Percentiles rank a stretch among this genome's conserved stretches.
phyloP scores from a whole-genome alignment of 208 protist genomes.

The Trichomonas gallinae region DNA sequence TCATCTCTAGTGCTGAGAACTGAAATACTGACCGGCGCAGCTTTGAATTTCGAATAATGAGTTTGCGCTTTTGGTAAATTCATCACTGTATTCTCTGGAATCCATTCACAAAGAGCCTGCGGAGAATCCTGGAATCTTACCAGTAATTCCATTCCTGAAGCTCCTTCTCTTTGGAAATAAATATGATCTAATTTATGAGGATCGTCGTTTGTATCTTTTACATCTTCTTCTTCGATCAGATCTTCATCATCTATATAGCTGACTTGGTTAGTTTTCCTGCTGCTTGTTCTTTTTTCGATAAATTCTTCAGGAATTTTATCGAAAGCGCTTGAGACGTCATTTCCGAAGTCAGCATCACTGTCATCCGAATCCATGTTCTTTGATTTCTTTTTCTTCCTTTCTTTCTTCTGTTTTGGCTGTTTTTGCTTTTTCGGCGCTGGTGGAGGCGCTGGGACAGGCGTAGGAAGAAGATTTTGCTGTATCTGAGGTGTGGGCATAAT shows the following conservation, averaged over 20 bases:
- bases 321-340: background rate
- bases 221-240: background rate
- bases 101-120: background rate
- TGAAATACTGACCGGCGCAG: background rate
- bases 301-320: slow-evolving; percentile 1
- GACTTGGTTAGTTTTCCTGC: background rate
- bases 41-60: background rate
- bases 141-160: background rate
- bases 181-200: background rate
- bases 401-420: background rate
- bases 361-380: background rate
- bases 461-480: background rate
- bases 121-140: background rate
- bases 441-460: background rate
- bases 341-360: background rate
- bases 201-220: background rate
- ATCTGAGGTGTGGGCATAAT: background rate
- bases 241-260: background rate
- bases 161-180: background rate
- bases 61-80: background rate
- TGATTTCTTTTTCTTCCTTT: background rate
- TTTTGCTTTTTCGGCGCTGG: background rate
- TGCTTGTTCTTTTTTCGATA: background rate
- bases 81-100: background rate
- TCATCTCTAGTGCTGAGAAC: background rate